A percentile compares a stretch with the other conserved stretches of the same genome.
Evolutionary conservation across 2,329 filamentous ascomycete species (phyloP).

Genomic region (Graphiopsis chlorocephala): DNA sequence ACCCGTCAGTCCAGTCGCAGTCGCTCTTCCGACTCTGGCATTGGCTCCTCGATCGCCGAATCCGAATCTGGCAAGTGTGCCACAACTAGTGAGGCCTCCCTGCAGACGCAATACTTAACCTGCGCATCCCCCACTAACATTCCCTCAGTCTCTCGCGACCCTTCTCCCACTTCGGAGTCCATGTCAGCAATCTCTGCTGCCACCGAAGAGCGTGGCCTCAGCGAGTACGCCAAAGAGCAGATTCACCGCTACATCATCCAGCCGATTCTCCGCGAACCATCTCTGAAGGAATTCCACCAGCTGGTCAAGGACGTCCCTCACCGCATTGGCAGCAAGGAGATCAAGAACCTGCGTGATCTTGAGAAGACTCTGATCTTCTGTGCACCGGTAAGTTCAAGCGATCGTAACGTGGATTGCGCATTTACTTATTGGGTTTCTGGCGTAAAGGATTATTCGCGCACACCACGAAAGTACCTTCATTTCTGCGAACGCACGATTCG

Average conservation of each 20-base stretch:
- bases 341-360: constrained; percentile 86
- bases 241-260: constrained; percentile 77
- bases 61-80: constrained; percentile 16
- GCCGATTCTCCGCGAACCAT: constrained; percentile 71
- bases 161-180: constrained; percentile 24
- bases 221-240: constrained; percentile 67
- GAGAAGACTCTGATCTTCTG: constrained; percentile 91
- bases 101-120: not conserved
- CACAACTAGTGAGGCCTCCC: constrained; percentile 16
- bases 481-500: constrained; percentile 89
- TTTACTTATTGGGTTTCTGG: constrained; percentile 63
- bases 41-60: constrained; percentile 77
- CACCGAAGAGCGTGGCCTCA: constrained; percentile 54
- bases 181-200: constrained; percentile 29
- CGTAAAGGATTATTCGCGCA: constrained; percentile 68
- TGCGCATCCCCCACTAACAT: constrained; percentile 1
- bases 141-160: constrained; percentile 23
- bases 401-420: constrained; percentile 55
- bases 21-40: constrained; percentile 80
- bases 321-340: constrained; percentile 78
- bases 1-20: constrained; percentile 61
- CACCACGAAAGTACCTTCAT: constrained; percentile 74
- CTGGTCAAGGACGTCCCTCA: constrained; percentile 75
- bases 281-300: constrained; percentile 75
- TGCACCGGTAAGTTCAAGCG: constrained; percentile 76